Percentiles rank a stretch among this genome's conserved stretches.
These are phyloP conservation scores for Ulota crispa DNA, from an alignment of 225 moss, liverwort and hornwort species.

Conservation along the genomic window DNA sequence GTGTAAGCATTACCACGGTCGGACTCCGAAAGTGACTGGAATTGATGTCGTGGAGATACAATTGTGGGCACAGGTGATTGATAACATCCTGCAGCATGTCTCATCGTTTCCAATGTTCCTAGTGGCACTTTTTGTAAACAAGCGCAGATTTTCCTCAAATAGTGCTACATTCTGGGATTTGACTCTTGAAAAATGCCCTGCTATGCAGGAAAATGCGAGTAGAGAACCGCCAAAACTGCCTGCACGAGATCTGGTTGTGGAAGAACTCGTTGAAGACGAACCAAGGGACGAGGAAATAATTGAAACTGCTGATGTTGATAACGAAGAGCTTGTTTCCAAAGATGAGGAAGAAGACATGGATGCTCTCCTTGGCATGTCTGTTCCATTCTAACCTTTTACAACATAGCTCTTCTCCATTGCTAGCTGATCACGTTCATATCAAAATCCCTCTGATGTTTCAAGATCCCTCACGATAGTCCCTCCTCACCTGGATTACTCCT, in stretches of 20 bases:
- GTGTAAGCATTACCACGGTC: conserved; percentile 80
- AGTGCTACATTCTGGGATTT: not conserved
- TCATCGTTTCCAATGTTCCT: not conserved
- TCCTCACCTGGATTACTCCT: not conserved
- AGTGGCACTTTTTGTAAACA: not conserved
- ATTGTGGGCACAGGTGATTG: conserved; percentile 90
- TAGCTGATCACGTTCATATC: not conserved
- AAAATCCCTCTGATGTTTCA: not conserved
- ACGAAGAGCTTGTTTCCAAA: conserved; percentile 85
- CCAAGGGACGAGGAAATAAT: conserved; percentile 37
- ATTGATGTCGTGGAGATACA: conserved; percentile 97
- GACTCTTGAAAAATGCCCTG: conserved; percentile 12
- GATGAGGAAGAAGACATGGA: conserved; percentile 98
- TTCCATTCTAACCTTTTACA: not conserved
- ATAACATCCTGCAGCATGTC: not conserved
- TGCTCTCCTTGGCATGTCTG: conserved; percentile 91
- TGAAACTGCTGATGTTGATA: conserved; percentile 21
- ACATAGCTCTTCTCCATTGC: not conserved
- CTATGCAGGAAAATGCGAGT: conserved; percentile 28
- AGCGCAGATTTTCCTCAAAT: not conserved
- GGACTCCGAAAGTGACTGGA: conserved; percentile 74
- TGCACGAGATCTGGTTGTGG: conserved; percentile 16
- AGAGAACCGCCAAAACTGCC: conserved; percentile 19
- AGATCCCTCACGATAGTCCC: not conserved
- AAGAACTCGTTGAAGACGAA: conserved; percentile 38